Percentiles rank a stretch among this genome's conserved stretches.
Evolutionary conservation across 345 rosid genomes (phyloP).

Genomic region (Aegle marmelos): DNA sequence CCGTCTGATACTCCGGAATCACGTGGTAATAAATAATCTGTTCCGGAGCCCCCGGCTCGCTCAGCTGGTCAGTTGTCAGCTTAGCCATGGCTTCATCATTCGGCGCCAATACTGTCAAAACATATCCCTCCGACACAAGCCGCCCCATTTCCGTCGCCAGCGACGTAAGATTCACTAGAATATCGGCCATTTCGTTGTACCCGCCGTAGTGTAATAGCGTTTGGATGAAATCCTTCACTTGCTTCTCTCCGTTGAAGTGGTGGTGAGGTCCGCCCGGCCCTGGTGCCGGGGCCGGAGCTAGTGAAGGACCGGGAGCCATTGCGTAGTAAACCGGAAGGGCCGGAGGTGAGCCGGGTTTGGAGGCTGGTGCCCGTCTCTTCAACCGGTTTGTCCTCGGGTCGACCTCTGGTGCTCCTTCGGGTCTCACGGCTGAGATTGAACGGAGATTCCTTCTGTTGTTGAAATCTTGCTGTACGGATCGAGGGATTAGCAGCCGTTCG

Average conservation of each 20-base stretch:
- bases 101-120: conserved; percentile 67
- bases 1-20: conserved; percentile 79
- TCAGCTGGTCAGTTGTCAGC: conserved; percentile 64
- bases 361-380: conserved; percentile 41
- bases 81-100: conserved; percentile 87
- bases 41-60: conserved; percentile 86
- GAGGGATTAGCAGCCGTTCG: conserved; percentile 63
- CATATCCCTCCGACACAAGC: conserved; percentile 78
- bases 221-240: conserved; percentile 67
- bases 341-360: conserved; percentile 47
- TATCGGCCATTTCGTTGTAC: conserved; percentile 79
- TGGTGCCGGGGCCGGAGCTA: conserved; percentile 82
- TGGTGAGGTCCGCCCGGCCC: conserved; percentile 76
- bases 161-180: conserved; percentile 68
- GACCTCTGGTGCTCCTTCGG: conserved; percentile 72
- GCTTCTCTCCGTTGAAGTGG: conserved; percentile 71
- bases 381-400: conserved; percentile 70
- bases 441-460: conserved; percentile 58
- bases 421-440: conserved; percentile 64
- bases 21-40: conserved; percentile 66
- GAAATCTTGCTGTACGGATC: conserved; percentile 69
- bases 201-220: conserved; percentile 72
- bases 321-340: conserved; percentile 57
- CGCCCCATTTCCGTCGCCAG: conserved; percentile 76
- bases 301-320: conserved; percentile 73